These are phyloP conservation scores for Colletotrichum australisinense DNA, from an alignment of 2,329 filamentous ascomycete species.

Conservation along the genomic window DNA sequence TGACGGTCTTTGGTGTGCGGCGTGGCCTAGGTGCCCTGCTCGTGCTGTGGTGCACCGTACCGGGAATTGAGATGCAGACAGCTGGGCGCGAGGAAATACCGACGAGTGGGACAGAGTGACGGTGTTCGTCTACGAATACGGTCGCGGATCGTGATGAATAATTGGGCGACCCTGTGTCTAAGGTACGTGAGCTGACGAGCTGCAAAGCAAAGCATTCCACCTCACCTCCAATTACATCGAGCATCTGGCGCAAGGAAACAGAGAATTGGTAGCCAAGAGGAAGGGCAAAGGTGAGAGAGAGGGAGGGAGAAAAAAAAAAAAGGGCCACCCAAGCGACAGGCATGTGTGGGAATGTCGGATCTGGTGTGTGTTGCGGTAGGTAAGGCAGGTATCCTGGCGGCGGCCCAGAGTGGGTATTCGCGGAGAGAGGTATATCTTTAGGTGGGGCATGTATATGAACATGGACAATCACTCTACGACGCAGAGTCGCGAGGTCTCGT, in stretches of 20 bases:
- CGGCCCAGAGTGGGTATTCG: slow-evolving; percentile 1
- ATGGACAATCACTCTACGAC: not conserved
- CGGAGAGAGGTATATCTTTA: not conserved
- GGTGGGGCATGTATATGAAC: not conserved
- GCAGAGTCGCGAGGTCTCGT: not conserved
- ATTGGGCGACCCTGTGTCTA: not conserved
- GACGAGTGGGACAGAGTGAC: not conserved
- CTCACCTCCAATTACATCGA: not conserved
- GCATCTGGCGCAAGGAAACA: not conserved
- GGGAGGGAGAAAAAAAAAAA: not conserved
- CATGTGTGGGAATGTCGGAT: slow-evolving; percentile 2
- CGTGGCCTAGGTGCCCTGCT: not conserved
- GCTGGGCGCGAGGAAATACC: not conserved
- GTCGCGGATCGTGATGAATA: not conserved
- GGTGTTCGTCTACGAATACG: not conserved
- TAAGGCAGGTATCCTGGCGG: not conserved
- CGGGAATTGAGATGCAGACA: not conserved
- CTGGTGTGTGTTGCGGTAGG: not conserved
- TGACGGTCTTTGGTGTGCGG: not conserved
- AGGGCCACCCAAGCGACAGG: not conserved
- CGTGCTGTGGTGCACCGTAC: not conserved
- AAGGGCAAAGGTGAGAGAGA: not conserved
- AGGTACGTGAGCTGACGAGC: not conserved
- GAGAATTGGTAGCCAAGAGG: not conserved
- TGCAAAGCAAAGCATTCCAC: not conserved